Conservation (phyloP, 768 basidiomycete species). For the Sarcodon aspratus region DNA sequence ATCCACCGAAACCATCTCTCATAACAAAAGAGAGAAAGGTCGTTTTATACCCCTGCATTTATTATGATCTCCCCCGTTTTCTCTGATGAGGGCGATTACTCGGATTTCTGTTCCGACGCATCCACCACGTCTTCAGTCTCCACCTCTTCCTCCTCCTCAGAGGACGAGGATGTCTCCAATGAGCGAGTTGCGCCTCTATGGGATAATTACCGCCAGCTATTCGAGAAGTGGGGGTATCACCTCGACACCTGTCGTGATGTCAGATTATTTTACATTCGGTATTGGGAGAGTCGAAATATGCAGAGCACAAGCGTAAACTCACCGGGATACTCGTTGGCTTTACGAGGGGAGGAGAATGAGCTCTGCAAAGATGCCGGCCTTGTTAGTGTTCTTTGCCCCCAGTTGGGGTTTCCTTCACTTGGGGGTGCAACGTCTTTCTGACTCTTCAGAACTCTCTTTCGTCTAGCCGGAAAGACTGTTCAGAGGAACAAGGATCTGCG, state of each 20-base stretch:
- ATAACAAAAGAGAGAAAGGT: not conserved
- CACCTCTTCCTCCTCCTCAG: slow-evolving; percentile 36
- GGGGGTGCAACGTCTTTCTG: slow-evolving; percentile 4
- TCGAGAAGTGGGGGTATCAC: slow-evolving; percentile 41
- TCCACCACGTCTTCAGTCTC: slow-evolving; percentile 20
- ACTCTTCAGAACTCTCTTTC: not conserved
- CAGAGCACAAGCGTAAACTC: slow-evolving; percentile 10
- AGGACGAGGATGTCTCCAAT: slow-evolving; percentile 30
- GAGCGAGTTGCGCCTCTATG: slow-evolving; percentile 49
- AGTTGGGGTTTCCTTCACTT: not conserved
- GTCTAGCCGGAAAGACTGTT: slow-evolving; percentile 62
- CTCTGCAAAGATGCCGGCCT: slow-evolving; percentile 65
- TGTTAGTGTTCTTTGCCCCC: slow-evolving; percentile 27
- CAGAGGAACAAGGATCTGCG: slow-evolving; percentile 43
- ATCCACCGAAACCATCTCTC: too few species aligned
- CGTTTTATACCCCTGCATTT: slow-evolving; percentile 1
- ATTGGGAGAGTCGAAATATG: slow-evolving; percentile 14
- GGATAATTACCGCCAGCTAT: slow-evolving; percentile 37
- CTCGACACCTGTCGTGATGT: slow-evolving; percentile 65
- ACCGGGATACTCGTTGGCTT: slow-evolving; percentile 22
- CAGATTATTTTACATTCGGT: slow-evolving; percentile 38
- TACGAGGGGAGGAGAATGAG: slow-evolving; percentile 36
- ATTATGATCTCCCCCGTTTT: not conserved
- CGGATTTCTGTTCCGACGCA: not conserved
- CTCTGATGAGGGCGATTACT: slow-evolving; percentile 7